Base-by-base conservation (phyloP, 202 grass and related monocot genomes). In the Elaeis oleifera region DNA sequence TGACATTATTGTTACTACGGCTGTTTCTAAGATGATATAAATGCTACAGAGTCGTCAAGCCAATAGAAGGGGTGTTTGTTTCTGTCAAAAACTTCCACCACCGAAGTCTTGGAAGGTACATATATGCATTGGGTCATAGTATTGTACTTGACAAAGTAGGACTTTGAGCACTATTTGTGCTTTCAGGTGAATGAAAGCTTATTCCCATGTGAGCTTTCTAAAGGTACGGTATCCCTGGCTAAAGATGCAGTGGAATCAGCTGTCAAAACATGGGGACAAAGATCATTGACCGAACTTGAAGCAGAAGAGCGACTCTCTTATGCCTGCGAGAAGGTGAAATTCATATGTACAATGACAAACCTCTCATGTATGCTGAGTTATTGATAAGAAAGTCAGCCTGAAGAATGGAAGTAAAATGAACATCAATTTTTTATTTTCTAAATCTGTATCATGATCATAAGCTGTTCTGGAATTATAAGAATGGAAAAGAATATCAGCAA, bases 21-120 rank as follows among this genome's bases (percentile, higher is more conserved):
- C 39, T 54, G 27, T 20, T 67, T 61, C 24, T 63, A 71, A 32
- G 20, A 6, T 18, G 3, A 44, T 22, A 74, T 66, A 65, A 50
- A 51, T 76, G 27, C 51, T 71, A 64, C 87, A 96, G 87, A 74
- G 77, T 83, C n/a, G 91, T 91, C 39, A 80, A 88, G 76, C 84
- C 87, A 81, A 54, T 88, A 58, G 91, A 85, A n/a, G 81, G 73
- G 50, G 73, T 74, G 16, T 79, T 78, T 77, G 70, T 87, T 24
- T 85, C 87, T 58, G 80, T 80, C 54, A 91, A 89, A 89, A 96
- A 74, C 74, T 83, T 70, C 74, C 84, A 70, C 83, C 81, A 81
- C 79, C 57, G 73, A 96, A 91, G 61, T 69, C 76, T 76, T 96
- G 91, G 91, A 96, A 88, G 91, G 91, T 96, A 81, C 26, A 80